phyloP scores from a whole-genome alignment of 345 rosid genomes.

The Viola odorata region DNA sequence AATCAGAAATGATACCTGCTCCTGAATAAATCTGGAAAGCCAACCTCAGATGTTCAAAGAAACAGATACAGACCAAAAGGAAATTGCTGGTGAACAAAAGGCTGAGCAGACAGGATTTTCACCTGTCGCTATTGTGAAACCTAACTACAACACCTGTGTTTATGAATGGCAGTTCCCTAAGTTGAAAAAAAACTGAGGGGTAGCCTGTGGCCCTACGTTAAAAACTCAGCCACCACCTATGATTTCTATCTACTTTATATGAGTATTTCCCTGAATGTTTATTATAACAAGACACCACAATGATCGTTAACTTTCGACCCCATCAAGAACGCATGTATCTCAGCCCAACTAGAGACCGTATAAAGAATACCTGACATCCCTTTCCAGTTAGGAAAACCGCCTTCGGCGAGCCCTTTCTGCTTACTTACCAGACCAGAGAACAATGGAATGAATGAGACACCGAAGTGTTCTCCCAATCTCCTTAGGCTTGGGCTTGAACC shows the following conservation, averaged over 20 bases:
- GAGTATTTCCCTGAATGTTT: slow-evolving; percentile 6
- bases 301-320: slow-evolving; percentile 46
- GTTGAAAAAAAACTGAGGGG: slow-evolving; percentile 9
- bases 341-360: slow-evolving; percentile 87
- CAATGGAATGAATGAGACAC: slow-evolving; percentile 80
- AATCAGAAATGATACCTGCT: too few relatives aligned
- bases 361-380: slow-evolving; percentile 68
- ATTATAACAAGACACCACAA: not conserved
- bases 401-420: slow-evolving; percentile 53
- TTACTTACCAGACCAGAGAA: slow-evolving; percentile 61
- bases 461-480: slow-evolving; percentile 71
- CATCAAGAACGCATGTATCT: slow-evolving; percentile 79
- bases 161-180: slow-evolving; percentile 4
- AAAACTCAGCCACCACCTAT: slow-evolving; percentile 23
- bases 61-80: not conserved
- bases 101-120: not conserved
- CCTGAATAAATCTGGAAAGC: too few relatives aligned
- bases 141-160: slow-evolving; percentile 1
- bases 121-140: not conserved
- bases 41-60: not conserved
- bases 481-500: slow-evolving; percentile 79
- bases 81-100: not conserved
- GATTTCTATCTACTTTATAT: slow-evolving; percentile 11
- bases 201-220: slow-evolving; percentile 15
- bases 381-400: slow-evolving; percentile 51